Conservation (phyloP, 352 stramenopile genomes). For the Phytopythium ostracodes region DNA sequence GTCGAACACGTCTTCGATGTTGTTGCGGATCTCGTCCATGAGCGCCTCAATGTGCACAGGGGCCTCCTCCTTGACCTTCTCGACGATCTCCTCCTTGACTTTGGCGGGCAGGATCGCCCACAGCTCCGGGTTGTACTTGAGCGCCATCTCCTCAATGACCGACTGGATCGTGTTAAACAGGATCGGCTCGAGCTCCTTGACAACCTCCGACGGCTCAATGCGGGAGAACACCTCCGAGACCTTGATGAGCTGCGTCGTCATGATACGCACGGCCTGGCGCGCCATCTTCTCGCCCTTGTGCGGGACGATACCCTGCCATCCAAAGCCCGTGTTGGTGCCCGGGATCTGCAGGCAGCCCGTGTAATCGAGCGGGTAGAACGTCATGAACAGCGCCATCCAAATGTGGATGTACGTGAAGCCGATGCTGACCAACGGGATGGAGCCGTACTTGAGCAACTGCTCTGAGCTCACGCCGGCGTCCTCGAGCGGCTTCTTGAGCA, state of each 20-base stretch:
- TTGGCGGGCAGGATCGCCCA: conserved; percentile 73
- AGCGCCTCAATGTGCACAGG: conserved; percentile 90
- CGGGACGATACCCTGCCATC: conserved; percentile 98
- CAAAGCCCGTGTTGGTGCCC: conserved; percentile 88
- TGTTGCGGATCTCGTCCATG: conserved; percentile 94
- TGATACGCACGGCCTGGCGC: conserved; percentile 89
- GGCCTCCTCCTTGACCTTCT: conserved; percentile 93
- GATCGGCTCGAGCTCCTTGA: conserved; percentile 90
- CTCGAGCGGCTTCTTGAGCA: conserved; percentile 53
- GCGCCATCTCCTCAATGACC: conserved; percentile 85
- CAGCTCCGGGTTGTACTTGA: conserved; percentile 86
- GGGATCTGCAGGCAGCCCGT: conserved; percentile 87
- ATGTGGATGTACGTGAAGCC: conserved; percentile 95
- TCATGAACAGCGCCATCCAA: conserved; percentile 96
- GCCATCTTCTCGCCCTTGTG: conserved; percentile 97
- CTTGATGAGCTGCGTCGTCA: conserved; percentile 92
- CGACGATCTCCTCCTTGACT: conserved; percentile 90
- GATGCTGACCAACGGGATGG: conserved; percentile 84
- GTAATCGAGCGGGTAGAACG: conserved; percentile 97
- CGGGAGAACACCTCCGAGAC: conserved; percentile 92
- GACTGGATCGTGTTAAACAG: conserved; percentile 88
- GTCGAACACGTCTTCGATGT: conserved; percentile 95
- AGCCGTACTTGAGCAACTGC: conserved; percentile 74
- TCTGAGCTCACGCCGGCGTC: conserved; percentile 53
- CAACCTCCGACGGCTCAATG: conserved; percentile 89